Base-by-base conservation (phyloP, 23 red algal species). In the Gracilariopsis chorda region DNA sequence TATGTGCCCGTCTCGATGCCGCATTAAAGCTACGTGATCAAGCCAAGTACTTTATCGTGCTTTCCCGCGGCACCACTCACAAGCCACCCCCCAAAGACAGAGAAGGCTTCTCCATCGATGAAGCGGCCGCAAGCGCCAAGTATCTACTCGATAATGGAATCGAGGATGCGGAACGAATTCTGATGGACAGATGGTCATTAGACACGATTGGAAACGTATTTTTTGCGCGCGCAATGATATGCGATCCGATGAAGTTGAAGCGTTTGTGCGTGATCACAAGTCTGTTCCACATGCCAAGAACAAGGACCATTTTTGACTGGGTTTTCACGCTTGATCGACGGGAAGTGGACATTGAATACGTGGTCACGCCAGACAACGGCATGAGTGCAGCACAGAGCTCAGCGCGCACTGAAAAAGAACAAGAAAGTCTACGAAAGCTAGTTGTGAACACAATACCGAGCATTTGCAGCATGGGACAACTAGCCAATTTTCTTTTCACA, bases 161-260 rank as follows among this genome's bases (percentile, higher is more conserved):
- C 2, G 30, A 29, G 24, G 55, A 81, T 47, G 82, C 90, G 19
- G 44, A 74, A 11, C 56, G 62, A 58, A 87, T 98, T 42, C 52
- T 93, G 25, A 48, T 89, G 21, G 95, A 98, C 57, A 61, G 40
- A 3, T 94, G 95, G 95, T 94, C 90, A 21, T 84, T 98, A 17
- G 95, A 98, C 55, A 98, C 95, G n/a, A 94, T 98, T 73, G 95
- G 95, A 14, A 98, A 98, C 58, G 95, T 85, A 14, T 94, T 85
- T 57, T 93, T 90, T 51, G 74, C 82, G n/a, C 69, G 95, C 20
- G 25, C 48, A 17, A 93, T 93, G 95, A 52, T 98, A 33, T 83
- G 82, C 20, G 85, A 82, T 51, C 90, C 90, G 62, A 82, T 98
- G 45, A 43, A 56, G 28, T 72, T 98, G 23, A 56, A 63, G 1